phyloP scores from a whole-genome alignment of 225 moss, liverwort and hornwort genomes.

The Pseudoscleropodium purum region DNA sequence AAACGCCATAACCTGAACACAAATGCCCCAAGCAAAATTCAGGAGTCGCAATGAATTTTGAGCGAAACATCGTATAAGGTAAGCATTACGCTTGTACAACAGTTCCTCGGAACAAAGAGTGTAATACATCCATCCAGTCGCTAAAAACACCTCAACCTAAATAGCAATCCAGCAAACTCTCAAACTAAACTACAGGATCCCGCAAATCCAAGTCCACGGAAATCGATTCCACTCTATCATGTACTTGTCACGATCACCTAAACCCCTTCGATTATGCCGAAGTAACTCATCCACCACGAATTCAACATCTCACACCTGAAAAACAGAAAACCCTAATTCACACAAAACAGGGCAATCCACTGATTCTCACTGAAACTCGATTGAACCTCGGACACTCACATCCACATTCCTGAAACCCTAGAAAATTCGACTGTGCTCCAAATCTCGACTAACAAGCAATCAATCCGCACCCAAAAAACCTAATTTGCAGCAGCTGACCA shows the following conservation, averaged over 20 bases:
- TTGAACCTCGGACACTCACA: background rate
- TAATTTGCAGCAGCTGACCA: background rate
- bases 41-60: background rate
- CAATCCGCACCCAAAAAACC: background rate
- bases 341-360: background rate
- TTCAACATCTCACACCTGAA: background rate
- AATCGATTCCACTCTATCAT: background rate
- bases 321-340: slow-evolving; percentile 1
- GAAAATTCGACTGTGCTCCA: background rate
- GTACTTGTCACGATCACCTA: background rate
- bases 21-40: background rate
- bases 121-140: background rate
- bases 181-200: background rate
- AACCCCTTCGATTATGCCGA: background rate
- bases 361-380: background rate
- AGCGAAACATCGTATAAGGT: background rate
- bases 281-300: background rate
- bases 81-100: background rate
- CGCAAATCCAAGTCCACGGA: background rate
- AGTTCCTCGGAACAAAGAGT: background rate
- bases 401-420: background rate
- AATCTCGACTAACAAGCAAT: background rate
- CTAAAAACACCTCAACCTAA: background rate
- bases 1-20: slow-evolving; percentile 20
- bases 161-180: background rate